Conservation (phyloP, 1,139 yeast species). For the Eremothecium sinecaudum region DNA sequence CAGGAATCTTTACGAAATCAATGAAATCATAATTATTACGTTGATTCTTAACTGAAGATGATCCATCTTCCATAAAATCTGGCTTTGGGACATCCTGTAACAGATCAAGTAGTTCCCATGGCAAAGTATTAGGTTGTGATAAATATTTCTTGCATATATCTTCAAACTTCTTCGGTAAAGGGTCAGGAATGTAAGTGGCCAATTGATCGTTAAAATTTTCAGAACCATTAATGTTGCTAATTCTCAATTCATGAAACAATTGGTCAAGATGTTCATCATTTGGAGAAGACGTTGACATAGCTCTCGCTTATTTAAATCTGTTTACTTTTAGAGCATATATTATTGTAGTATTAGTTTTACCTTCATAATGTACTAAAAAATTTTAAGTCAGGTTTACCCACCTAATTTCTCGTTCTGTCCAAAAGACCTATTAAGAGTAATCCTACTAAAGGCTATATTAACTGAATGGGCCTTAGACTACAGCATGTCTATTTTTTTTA, state of each 20-base stretch:
- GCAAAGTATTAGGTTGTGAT: constrained; percentile 21
- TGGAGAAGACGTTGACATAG: not conserved
- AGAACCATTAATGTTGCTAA: not conserved
- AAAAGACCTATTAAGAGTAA: no score
- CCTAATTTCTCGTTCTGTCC: no score
- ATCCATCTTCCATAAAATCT: constrained; percentile 10
- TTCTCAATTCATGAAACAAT: constrained; percentile 4
- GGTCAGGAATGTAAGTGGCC: not conserved
- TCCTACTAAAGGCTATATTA: no score
- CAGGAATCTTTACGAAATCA: constrained; percentile 42
- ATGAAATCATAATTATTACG: constrained; percentile 32
- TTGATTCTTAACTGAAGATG: constrained; percentile 13
- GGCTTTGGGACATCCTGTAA: constrained; percentile 25
- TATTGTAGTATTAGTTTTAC: no score
- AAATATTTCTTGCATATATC: constrained; percentile 18
- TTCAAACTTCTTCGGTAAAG: constrained; percentile 2
- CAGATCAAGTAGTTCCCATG: constrained; percentile 28
- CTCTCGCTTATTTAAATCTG: not conserved
- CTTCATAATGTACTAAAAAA: no score
- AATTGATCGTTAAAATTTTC: constrained; percentile 2
- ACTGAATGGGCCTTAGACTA: no score
- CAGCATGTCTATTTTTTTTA: no score
- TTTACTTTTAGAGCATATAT: not conserved
- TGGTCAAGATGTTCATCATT: constrained; percentile 1
- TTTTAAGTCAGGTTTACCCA: no score